Conservation (phyloP, 306 rosid species). For the Glycine tomentella region DNA sequence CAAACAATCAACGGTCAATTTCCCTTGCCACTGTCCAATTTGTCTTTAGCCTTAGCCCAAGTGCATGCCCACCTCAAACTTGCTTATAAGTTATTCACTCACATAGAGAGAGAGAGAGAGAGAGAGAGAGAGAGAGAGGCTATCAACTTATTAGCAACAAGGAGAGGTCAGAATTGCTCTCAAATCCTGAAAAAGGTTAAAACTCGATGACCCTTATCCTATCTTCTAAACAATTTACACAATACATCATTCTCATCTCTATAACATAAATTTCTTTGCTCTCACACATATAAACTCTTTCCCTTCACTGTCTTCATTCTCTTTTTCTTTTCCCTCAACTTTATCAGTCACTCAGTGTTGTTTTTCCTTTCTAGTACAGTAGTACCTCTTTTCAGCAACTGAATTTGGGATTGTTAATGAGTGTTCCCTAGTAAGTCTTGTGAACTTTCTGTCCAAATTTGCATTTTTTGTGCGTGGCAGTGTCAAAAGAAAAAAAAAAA, state of each 20-base stretch:
- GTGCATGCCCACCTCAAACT: conserved; percentile 41
- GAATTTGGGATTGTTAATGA: not conserved
- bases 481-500: not conserved
- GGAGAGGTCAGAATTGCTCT: conserved; percentile 63
- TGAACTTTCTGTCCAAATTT: not conserved
- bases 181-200: conserved; percentile 64
- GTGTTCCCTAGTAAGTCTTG: not conserved
- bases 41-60: conserved; percentile 32
- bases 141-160: conserved; percentile 58
- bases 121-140: conserved; percentile 14
- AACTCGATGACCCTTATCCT: conserved; percentile 71
- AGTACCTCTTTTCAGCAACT: not conserved
- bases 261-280: not conserved
- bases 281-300: not conserved
- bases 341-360: too few species aligned
- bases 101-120: too few species aligned
- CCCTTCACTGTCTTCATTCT: too few species aligned
- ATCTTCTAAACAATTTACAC: conserved; percentile 54
- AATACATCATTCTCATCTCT: conserved; percentile 13
- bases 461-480: not conserved
- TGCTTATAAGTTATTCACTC: conserved; percentile 31
- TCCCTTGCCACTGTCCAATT: conserved; percentile 14
- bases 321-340: not conserved
- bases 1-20: conserved; percentile 41
- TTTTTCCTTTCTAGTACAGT: too few species aligned